These are phyloP conservation scores for Sphagnurus paluster DNA, from an alignment of 1,284 basidiomycete genomes.

Conservation along the genomic window DNA sequence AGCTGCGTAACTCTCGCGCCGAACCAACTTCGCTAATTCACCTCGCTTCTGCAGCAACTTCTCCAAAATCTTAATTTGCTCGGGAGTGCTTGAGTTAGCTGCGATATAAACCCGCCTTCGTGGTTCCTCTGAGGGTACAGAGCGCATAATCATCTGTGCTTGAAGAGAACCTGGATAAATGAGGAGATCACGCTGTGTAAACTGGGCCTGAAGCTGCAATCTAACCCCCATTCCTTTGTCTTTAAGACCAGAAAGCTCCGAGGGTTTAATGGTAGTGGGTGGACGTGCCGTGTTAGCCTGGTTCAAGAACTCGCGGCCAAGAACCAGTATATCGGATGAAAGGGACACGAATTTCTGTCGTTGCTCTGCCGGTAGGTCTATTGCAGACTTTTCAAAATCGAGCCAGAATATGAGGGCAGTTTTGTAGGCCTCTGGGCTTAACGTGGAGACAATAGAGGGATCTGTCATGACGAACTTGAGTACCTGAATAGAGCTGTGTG, in stretches of 20 bases:
- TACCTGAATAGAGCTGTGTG: conserved; percentile 42
- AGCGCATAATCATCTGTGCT: conserved; percentile 90
- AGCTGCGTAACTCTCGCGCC: conserved; percentile 80
- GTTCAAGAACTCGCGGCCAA: conserved; percentile 85
- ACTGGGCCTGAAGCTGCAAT: conserved; percentile 70
- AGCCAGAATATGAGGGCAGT: conserved; percentile 93
- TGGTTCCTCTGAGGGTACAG: conserved; percentile 81
- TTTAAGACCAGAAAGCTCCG: conserved; percentile 67
- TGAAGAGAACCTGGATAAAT: conserved; percentile 86
- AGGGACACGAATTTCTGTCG: conserved; percentile 85
- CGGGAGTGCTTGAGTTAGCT: conserved; percentile 66
- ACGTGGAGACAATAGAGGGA: conserved; percentile 56
- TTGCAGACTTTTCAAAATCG: conserved; percentile 97
- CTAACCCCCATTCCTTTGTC: conserved; percentile 70
- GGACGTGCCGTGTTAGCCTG: conserved; percentile 60
- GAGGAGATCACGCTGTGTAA: conserved; percentile 68
- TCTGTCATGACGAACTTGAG: conserved; percentile 66
- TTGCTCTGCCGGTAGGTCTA: conserved; percentile 80
- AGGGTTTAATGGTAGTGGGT: conserved; percentile 64
- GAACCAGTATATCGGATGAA: conserved; percentile 89
- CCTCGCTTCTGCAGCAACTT: conserved; percentile 73
- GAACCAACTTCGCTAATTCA: conserved; percentile 80
- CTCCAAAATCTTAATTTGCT: conserved; percentile 76
- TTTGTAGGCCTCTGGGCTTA: conserved; percentile 70
- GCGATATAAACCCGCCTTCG: conserved; percentile 80